A percentile compares a stretch with the other conserved stretches of the same genome.
Evolutionary conservation across 2,329 filamentous ascomycete species (phyloP).

Genomic region (Plenodomus lindquistii): DNA sequence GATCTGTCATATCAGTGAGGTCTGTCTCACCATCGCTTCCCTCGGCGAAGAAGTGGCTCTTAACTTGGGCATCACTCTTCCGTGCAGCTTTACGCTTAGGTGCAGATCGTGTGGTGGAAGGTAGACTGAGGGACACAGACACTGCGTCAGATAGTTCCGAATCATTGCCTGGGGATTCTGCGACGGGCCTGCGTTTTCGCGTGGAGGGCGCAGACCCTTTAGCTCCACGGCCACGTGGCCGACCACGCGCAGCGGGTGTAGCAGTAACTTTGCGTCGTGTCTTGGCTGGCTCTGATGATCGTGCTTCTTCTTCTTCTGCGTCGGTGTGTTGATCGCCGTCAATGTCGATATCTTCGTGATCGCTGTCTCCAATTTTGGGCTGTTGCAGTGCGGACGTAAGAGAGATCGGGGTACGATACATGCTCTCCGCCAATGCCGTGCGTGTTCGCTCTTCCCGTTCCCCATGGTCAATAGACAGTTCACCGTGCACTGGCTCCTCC

Average conservation of each 20-base stretch:
- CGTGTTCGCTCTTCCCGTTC: slow-evolving; percentile 15
- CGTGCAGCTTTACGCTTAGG: slow-evolving; percentile 32
- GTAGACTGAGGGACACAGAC: slow-evolving; percentile 9
- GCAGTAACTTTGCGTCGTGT: slow-evolving; percentile 14
- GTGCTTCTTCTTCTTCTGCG: slow-evolving; percentile 8
- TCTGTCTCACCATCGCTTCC: slow-evolving; percentile 40
- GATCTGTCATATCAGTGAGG: slow-evolving; percentile 28
- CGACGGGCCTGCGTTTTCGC: slow-evolving; percentile 9
- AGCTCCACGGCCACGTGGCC: slow-evolving; percentile 3
- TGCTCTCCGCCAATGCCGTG: slow-evolving; percentile 9
- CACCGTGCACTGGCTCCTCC: slow-evolving; percentile 34
- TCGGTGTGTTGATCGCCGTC: slow-evolving; percentile 46
- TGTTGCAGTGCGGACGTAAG: slow-evolving; percentile 37
- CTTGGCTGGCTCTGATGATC: neutral
- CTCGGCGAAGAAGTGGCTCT: slow-evolving; percentile 40
- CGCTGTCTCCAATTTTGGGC: neutral
- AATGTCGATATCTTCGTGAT: slow-evolving; percentile 3
- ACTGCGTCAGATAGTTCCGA: slow-evolving; percentile 10
- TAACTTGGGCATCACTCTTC: slow-evolving; percentile 35
- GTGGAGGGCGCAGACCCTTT: slow-evolving; percentile 10
- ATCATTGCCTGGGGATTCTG: slow-evolving; percentile 13
- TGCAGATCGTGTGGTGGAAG: slow-evolving; percentile 13
- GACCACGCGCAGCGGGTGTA: neutral
- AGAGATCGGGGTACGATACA: slow-evolving; percentile 40
- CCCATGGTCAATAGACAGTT: slow-evolving; percentile 40